phyloP scores from a whole-genome alignment of 257 asterid species.

The Vinca minor region DNA sequence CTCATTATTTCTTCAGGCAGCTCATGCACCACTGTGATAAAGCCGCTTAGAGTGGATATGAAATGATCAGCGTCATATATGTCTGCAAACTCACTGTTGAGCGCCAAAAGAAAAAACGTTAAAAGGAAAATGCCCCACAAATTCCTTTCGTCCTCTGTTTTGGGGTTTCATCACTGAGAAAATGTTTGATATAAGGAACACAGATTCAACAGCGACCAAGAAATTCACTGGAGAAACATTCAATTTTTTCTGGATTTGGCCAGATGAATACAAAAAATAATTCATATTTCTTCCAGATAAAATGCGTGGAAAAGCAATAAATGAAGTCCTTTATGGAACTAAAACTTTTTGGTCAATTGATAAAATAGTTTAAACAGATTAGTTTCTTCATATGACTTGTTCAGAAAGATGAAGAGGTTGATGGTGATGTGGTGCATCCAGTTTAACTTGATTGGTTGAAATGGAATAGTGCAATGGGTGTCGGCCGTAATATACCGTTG shows the following conservation, averaged over 20 bases:
- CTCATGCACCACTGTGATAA: slow-evolving; percentile 50
- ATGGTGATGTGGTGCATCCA: too few relatives aligned
- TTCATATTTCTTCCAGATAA: background rate
- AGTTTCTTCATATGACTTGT: background rate
- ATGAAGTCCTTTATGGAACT: too few relatives aligned
- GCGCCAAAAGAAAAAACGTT: slow-evolving; percentile 10
- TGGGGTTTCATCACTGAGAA: background rate
- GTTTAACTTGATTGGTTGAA: too few relatives aligned
- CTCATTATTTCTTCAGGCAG: slow-evolving; percentile 61
- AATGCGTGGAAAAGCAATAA: background rate
- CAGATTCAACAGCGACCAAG: background rate
- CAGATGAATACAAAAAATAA: background rate
- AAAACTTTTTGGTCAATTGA: background rate
- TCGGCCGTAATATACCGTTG: too few relatives aligned
- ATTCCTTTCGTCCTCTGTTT: background rate
- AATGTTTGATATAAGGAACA: background rate
- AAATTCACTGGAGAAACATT: background rate
- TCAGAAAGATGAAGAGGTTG: too few relatives aligned
- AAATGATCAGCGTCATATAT: slow-evolving; percentile 78
- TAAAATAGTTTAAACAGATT: background rate
- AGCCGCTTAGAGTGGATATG: slow-evolving; percentile 50
- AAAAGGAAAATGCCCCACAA: background rate
- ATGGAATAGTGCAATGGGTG: too few relatives aligned
- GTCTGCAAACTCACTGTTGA: slow-evolving; percentile 60
- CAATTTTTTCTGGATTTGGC: background rate